phyloP scores from a whole-genome alignment of 768 basidiomycete genomes.

The Pholiota molesta region DNA sequence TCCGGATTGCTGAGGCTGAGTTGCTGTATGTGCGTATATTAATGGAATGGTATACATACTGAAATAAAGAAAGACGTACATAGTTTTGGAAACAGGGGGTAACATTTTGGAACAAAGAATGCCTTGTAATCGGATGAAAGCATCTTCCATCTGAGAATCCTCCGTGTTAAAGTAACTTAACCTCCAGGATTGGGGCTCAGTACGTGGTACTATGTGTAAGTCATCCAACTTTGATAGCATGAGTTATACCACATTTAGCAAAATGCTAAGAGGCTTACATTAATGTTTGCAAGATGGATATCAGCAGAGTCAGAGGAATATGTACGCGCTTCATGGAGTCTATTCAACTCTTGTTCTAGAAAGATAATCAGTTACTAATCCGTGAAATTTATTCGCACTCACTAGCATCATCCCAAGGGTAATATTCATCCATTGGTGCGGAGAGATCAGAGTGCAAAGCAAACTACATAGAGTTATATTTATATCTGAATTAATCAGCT shows the following conservation, averaged over 20 bases:
- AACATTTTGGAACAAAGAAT: not conserved
- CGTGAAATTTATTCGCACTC: too few relatives aligned
- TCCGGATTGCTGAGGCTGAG: not conserved
- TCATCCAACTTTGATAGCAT: not conserved
- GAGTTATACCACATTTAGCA: not conserved
- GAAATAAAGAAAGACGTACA: not conserved
- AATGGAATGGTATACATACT: too few relatives aligned
- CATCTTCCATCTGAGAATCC: not conserved
- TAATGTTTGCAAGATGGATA: not conserved
- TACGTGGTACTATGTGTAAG: not conserved
- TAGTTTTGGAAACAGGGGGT: not conserved
- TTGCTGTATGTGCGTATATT: too few relatives aligned
- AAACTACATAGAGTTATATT: too few relatives aligned
- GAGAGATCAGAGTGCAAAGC: too few relatives aligned
- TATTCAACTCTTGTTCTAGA: too few relatives aligned
- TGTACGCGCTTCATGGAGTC: too few relatives aligned
- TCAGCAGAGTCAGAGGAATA: not conserved
- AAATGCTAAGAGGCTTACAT: not conserved
- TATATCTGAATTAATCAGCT: too few relatives aligned
- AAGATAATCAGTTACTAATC: too few relatives aligned
- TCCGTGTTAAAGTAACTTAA: not conserved
- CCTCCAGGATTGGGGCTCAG: not conserved
- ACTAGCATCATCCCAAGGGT: too few relatives aligned
- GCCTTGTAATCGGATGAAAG: not conserved
- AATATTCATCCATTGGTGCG: too few relatives aligned